Conservation (phyloP, 2,329 filamentous ascomycete species). For the Monilinia aucupariae region DNA sequence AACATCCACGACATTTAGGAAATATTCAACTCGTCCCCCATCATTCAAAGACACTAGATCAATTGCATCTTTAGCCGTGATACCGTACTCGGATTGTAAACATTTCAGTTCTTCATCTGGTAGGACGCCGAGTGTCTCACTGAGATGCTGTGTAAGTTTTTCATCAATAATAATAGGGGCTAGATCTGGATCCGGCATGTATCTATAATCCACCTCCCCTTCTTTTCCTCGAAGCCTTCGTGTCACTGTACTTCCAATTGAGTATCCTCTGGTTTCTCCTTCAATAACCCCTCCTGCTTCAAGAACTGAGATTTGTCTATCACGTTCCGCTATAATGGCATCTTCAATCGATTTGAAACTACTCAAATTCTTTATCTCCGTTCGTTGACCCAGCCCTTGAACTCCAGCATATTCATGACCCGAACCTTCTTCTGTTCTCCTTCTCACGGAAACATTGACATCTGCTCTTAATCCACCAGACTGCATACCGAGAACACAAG, state of each 20-base stretch:
- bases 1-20: conserved; percentile 57
- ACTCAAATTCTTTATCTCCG: conserved; percentile 95
- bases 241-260: conserved; percentile 76
- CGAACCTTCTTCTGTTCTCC: conserved; percentile 39
- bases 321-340: conserved; percentile 83
- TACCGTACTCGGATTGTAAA: conserved; percentile 56
- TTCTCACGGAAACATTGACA: conserved; percentile 84
- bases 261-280: conserved; percentile 92
- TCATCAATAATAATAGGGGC: conserved; percentile 69
- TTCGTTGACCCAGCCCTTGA: conserved; percentile 70
- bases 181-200: conserved; percentile 96
- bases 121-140: conserved; percentile 57
- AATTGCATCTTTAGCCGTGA: conserved; percentile 77
- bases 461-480: conserved; percentile 84
- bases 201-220: conserved; percentile 94
- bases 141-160: conserved; percentile 62
- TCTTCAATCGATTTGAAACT: conserved; percentile 95
- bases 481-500: conserved; percentile 90
- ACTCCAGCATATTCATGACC: conserved; percentile 51
- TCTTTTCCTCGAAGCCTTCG: conserved; percentile 83
- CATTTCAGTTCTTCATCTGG: conserved; percentile 65
- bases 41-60: conserved; percentile 72
- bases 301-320: conserved; percentile 78
- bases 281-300: conserved; percentile 68
- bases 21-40: conserved; percentile 77